Base-by-base conservation (phyloP, 306 rosid species). In the Lagenaria siceraria region DNA sequence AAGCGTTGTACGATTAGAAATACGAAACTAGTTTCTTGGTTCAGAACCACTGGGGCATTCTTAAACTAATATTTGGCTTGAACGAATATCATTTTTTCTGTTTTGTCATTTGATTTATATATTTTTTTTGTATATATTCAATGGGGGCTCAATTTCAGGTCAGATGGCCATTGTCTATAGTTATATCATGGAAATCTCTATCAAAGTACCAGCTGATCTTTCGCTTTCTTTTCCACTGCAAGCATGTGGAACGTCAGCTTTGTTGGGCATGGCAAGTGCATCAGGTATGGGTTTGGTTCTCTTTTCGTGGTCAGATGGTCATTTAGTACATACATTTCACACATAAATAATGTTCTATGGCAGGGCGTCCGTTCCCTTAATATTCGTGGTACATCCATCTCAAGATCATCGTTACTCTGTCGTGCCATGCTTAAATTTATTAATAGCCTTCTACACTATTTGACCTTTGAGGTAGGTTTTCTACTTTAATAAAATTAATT, bases 251-350 rank as follows among this genome's bases (percentile, higher is more conserved):
- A 62, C 92, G 97, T 54, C 98, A 95, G 80, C 95, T 95, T 54
- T 90, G 98, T 80, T 94, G 95, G 83, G 98, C 97, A 42, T 95
- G 98, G 98, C 98, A 95, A 90, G 83, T 88, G 58, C 97, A 94
- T 88, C 98, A 94, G 83, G 98, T 95, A 89, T 78, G 89, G 14
- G 38, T 76, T 74, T 3, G 25, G 78, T 11, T 38, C 73, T 72
- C 58, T 79, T 73, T 13, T 48, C 38, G 1, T 53, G 77, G 59
- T 68, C 74, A 31, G 54, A 75, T 78, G 22, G 40, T 68, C 55
- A 63, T 42, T 61, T 68, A 75, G 17, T 71, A 71, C 76, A 36
- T 58, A 18, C 76, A 52, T 36, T 63, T 84, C 48, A 52, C 82
- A 72, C 66, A 76, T 75, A 69, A 59, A 59, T 84, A 74, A 68